These are phyloP conservation scores for Cutaneotrichosporon cyanovorans DNA, from an alignment of 1,284 basidiomycete genomes.

Conservation along the genomic window DNA sequence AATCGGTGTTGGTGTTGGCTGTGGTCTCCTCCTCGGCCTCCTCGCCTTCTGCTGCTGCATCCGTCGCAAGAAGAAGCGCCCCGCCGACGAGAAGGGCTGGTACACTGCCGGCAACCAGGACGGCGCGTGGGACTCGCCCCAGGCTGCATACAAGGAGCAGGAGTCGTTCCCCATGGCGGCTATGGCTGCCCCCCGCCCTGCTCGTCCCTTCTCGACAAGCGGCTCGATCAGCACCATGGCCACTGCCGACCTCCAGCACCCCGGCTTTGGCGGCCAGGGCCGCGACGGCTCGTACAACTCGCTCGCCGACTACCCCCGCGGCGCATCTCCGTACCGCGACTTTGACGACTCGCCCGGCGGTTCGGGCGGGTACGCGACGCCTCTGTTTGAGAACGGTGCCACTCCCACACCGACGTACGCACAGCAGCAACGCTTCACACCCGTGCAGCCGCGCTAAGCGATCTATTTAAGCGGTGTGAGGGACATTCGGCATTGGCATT, in stretches of 20 bases:
- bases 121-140: constrained; percentile 18
- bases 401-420: background rate
- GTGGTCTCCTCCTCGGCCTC: constrained; percentile 25
- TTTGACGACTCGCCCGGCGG: background rate
- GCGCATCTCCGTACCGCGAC: constrained; percentile 15
- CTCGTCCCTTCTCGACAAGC: constrained; percentile 20
- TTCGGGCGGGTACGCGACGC: too few relatives aligned
- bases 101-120: constrained; percentile 16
- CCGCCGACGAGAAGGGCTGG: constrained; percentile 25
- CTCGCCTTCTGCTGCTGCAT: constrained; percentile 29
- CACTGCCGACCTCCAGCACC: constrained; percentile 28
- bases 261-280: constrained; percentile 8
- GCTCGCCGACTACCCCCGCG: constrained; percentile 17
- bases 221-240: constrained; percentile 36
- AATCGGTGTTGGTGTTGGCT: constrained; percentile 35
- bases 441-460: background rate
- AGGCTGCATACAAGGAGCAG: constrained; percentile 29
- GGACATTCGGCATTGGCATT: too few relatives aligned
- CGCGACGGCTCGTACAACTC: constrained; percentile 13
- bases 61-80: constrained; percentile 23
- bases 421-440: background rate
- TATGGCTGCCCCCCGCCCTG: constrained; percentile 13
- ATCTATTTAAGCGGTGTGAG: too few relatives aligned
- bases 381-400: too few relatives aligned
- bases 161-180: constrained; percentile 19